Percentiles rank a stretch among this genome's conserved stretches.
phyloP scores from a whole-genome alignment of 805 yeast species.

The Diddensiella caesifluorescens region DNA sequence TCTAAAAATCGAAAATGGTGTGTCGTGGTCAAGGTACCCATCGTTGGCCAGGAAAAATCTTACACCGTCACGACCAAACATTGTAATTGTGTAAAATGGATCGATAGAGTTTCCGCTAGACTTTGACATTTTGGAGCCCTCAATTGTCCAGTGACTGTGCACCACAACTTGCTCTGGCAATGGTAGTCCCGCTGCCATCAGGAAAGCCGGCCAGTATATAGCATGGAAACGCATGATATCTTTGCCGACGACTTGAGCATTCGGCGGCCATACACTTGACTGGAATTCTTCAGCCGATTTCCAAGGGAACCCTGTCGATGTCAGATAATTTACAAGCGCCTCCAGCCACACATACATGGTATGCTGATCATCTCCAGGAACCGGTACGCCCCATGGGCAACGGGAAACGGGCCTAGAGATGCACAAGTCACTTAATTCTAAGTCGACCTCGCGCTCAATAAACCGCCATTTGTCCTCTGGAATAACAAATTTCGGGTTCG shows the following conservation, averaged over 20 bases:
- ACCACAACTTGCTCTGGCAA: constrained; percentile 74
- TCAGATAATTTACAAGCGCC: constrained; percentile 80
- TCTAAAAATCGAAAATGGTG: constrained; percentile 68
- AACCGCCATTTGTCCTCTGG: constrained; percentile 56
- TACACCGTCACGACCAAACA: constrained; percentile 56
- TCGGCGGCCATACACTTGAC: constrained; percentile 50
- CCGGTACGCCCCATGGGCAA: constrained; percentile 83
- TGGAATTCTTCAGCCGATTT: constrained; percentile 23
- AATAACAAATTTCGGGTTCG: constrained; percentile 53
- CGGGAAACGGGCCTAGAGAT: constrained; percentile 78
- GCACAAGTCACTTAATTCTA: constrained; percentile 62
- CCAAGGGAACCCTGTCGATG: constrained; percentile 60
- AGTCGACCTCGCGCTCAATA: constrained; percentile 51
- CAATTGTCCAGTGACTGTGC: constrained; percentile 91
- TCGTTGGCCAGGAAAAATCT: constrained; percentile 73
- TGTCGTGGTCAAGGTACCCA: constrained; percentile 69
- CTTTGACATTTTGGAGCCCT: constrained; percentile 91
- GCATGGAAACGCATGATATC: constrained; percentile 87
- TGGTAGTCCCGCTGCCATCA: constrained; percentile 72
- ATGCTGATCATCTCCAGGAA: constrained; percentile 74
- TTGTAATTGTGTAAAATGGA: constrained; percentile 59
- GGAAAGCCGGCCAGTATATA: constrained; percentile 88
- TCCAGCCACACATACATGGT: constrained; percentile 95
- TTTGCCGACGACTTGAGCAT: constrained; percentile 80
- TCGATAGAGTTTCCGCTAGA: constrained; percentile 91